Evolutionary conservation across 2,329 filamentous ascomycete genomes (phyloP).

Genomic region (Fonsecaea pugnacius): DNA sequence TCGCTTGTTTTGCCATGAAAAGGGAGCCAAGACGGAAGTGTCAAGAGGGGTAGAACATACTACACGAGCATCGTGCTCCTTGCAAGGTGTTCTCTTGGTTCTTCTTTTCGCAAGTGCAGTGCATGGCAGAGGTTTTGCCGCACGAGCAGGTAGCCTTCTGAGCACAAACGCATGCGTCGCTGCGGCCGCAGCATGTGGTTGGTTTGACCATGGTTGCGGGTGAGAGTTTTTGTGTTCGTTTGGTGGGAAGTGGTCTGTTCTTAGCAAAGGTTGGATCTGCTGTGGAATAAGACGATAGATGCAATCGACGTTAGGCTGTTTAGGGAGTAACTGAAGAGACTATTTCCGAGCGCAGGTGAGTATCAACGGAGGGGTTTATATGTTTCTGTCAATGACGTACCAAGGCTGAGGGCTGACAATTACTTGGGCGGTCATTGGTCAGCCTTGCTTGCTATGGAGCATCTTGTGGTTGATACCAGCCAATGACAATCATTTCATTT

Average conservation of each 20-base stretch:
- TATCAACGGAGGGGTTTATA: not conserved
- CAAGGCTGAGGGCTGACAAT: constrained; percentile 16
- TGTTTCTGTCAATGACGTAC: constrained; percentile 3
- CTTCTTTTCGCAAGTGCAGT: constrained; percentile 84
- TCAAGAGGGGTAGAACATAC: constrained; percentile 50
- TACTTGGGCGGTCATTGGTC: constrained; percentile 5
- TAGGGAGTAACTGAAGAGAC: not conserved
- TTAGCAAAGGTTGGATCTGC: not conserved
- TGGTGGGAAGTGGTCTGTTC: not conserved
- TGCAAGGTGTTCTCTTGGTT: constrained; percentile 72
- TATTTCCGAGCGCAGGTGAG: not conserved
- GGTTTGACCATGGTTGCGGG: constrained; percentile 50
- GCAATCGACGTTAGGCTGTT: not conserved
- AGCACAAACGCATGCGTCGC: constrained; percentile 62
- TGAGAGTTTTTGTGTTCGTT: constrained; percentile 26
- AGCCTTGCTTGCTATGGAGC: not conserved
- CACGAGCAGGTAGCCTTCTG: constrained; percentile 77
- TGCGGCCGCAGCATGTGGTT: constrained; percentile 64
- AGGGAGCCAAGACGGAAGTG: not conserved
- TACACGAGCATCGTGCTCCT: constrained; percentile 81
- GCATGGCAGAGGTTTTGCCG: constrained; percentile 81
- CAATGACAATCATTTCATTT: not conserved
- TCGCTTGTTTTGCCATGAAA: not conserved
- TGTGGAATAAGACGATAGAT: not conserved
- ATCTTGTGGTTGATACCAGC: not conserved